Evolutionary conservation across 2,329 filamentous ascomycete genomes (phyloP).

Genomic region (Fusarium sp.): DNA sequence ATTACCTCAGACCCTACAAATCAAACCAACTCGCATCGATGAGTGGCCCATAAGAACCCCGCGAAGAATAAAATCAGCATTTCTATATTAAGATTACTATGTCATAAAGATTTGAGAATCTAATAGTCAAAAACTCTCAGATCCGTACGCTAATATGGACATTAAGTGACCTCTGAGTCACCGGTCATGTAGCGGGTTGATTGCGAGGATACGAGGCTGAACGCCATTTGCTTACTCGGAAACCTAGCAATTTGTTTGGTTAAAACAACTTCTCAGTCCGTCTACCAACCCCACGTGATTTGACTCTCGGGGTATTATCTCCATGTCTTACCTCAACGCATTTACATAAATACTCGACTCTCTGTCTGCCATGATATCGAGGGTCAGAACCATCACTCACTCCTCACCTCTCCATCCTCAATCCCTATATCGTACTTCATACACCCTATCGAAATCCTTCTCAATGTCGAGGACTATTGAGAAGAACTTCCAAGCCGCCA

Average conservation of each 20-base stretch:
- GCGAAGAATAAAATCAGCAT: too few species aligned
- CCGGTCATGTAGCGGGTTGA: background rate
- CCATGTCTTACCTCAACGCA: constrained; percentile 11
- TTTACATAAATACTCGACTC: constrained; percentile 5
- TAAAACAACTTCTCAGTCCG: too few species aligned
- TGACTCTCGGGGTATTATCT: background rate
- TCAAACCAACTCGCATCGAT: too few species aligned
- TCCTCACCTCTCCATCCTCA: accelerated
- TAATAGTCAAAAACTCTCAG: too few species aligned
- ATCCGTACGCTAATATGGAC: too few species aligned
- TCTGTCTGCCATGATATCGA: background rate
- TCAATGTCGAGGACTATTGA: constrained; percentile 54
- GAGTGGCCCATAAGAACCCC: too few species aligned
- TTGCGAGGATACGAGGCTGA: background rate
- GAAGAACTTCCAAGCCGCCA: constrained; percentile 55
- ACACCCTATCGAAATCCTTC: accelerated
- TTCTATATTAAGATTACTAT: too few species aligned
- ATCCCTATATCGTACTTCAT: accelerated
- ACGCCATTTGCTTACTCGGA: constrained; percentile 17
- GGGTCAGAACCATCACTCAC: background rate
- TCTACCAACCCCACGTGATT: background rate
- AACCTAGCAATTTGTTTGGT: constrained; percentile 4
- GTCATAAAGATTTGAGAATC: too few species aligned
- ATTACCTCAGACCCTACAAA: background rate
- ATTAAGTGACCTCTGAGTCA: background rate